A percentile compares a stretch with the other conserved stretches of the same genome.
phyloP scores from a whole-genome alignment of 257 asterid species.

The Voacanga thouarsii region DNA sequence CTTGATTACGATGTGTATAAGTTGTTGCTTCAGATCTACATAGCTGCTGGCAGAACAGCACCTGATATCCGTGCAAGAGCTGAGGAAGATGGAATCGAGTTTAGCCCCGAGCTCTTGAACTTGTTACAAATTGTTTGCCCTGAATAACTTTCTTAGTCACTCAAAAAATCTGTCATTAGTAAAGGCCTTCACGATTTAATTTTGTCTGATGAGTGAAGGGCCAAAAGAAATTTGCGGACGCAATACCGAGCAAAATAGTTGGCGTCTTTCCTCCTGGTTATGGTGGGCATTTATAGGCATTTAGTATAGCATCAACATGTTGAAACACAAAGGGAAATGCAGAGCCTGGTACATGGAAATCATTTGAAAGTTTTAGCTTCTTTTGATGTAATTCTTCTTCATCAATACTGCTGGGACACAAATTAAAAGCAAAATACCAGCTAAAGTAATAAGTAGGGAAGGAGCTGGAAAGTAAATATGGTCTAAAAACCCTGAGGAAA shows the following conservation, averaged over 20 bases:
- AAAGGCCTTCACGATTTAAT: neutral
- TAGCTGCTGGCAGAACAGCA: conserved; percentile 43
- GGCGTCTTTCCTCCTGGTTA: too few relatives aligned
- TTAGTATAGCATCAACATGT: neutral
- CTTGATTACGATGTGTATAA: conserved; percentile 32
- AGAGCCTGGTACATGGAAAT: too few relatives aligned
- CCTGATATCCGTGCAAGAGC: conserved; percentile 42
- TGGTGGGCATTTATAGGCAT: too few relatives aligned
- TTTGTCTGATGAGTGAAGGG: neutral
- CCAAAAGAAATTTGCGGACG: neutral
- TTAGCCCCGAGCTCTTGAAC: conserved; percentile 38
- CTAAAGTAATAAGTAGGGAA: neutral
- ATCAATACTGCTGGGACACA: neutral
- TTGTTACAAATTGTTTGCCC: conserved; percentile 39
- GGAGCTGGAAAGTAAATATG: neutral
- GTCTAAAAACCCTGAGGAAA: neutral
- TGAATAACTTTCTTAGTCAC: conserved; percentile 1
- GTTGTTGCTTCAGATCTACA: conserved; percentile 46
- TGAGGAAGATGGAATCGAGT: conserved; percentile 45
- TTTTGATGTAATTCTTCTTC: neutral
- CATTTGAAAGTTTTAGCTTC: too few relatives aligned
- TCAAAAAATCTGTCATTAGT: neutral
- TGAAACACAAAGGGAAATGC: neutral
- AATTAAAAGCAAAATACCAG: neutral
- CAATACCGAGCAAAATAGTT: neutral